These are phyloP conservation scores for Backusella morwellensis DNA, from an alignment of 192 early-diverging fungal species.

Conservation along the genomic window DNA sequence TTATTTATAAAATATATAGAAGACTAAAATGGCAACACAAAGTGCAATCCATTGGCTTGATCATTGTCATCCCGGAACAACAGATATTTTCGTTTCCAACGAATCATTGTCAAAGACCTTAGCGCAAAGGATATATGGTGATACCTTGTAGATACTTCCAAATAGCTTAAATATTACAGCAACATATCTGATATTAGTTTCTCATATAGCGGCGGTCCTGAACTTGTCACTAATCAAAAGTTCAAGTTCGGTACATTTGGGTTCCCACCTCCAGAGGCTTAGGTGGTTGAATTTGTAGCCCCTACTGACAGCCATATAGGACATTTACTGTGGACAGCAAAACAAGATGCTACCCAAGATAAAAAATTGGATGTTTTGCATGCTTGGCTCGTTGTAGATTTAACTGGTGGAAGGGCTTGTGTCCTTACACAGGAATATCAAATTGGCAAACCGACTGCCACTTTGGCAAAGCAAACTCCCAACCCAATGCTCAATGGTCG, in stretches of 20 bases:
- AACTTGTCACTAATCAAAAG: not conserved
- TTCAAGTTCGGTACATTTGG: not conserved
- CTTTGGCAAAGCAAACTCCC: not conserved
- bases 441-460: not conserved
- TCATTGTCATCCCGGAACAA: not conserved
- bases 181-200: not conserved
- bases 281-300: not conserved
- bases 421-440: not conserved
- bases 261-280: not conserved
- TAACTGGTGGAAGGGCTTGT: not conserved
- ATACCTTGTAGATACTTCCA: not conserved
- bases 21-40: not conserved
- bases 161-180: not conserved
- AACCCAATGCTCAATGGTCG: not conserved
- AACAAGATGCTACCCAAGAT: not conserved
- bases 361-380: not conserved
- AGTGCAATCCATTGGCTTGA: not conserved
- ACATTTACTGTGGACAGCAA: not conserved
- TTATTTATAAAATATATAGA: too few species aligned
- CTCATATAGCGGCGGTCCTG: not conserved
- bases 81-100: not conserved
- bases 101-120: not conserved
- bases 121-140: not conserved
- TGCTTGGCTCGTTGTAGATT: not conserved
- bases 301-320: not conserved